Base-by-base conservation (phyloP, 768 basidiomycete species). In the Leccinum arenicola region DNA sequence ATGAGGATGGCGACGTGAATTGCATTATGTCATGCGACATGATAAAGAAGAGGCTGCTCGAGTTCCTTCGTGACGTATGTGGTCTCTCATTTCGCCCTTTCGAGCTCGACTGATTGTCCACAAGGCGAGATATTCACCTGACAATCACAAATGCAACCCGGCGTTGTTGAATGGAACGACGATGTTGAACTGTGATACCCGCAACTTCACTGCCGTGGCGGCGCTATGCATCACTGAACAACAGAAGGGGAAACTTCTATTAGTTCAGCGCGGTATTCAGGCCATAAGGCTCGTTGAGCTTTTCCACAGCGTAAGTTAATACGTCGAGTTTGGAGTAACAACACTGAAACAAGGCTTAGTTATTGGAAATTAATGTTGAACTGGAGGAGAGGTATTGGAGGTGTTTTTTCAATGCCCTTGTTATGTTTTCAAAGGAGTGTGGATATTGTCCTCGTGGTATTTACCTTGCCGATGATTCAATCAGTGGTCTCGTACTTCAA, bases 101-200 rank as follows among this genome's bases (percentile, higher is more conserved):
- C 25, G 31, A 33, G 35, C 31, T 55, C 29, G 50, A 40, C 38
- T 71, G 49, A 71, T 47, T 9, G 21, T 50, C 21, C 40, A 27
- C 17, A 40, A 66, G 65, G 61, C 64, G 4, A 54, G 49, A 33
- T 38, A 59, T 50, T 23, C 4, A 10, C 21, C 58, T 11, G 51
- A 40, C 36, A 19, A 55, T 29, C 72, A 72, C 35, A 57, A 36
- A n/a, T 72, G 71, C 56, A 74, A 74, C 54, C 43, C 50, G 23
- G 47, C 53, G 23, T 55, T 74, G 25, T 23, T 73, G 33, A 50
- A 65, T 21, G 64, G 56, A 17, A 52, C 50, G 2, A 52, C 14
- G 36, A n/a, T 73, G 21, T 21, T 68, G 4, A 49, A 55, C 5
- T 14, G 57, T 15, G 72, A 72, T 43, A 59, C 67, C 43, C 60